Percentiles rank a stretch among this genome's conserved stretches.
These are phyloP conservation scores for Eimeria maxima DNA, from an alignment of 169 alveolate species.

Conservation along the genomic window DNA sequence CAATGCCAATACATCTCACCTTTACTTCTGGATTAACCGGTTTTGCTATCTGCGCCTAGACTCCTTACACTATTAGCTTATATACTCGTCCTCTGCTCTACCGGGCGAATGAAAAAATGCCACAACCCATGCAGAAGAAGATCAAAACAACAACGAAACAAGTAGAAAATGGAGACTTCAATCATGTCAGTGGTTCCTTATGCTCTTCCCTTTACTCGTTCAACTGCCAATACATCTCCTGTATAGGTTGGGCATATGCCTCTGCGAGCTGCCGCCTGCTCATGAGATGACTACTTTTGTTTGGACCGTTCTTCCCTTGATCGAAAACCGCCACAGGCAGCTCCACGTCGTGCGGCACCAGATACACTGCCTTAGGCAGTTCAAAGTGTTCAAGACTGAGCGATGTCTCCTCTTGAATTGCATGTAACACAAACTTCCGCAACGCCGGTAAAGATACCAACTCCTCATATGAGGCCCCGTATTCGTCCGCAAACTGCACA, in stretches of 20 bases:
- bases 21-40: neutral
- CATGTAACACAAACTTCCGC: constrained; percentile 43
- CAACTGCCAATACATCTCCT: constrained; percentile 38
- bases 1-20: neutral
- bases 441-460: constrained; percentile 69
- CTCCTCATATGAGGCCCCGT: constrained; percentile 60
- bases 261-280: constrained; percentile 66
- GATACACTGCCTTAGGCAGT: constrained; percentile 50
- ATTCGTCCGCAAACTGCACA: constrained; percentile 56
- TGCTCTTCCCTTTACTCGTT: neutral
- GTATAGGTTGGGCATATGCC: constrained; percentile 61
- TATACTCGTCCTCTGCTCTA: neutral
- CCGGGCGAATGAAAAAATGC: neutral
- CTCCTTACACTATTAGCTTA: neutral
- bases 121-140: neutral
- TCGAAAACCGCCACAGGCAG: constrained; percentile 50
- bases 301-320: neutral
- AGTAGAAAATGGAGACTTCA: neutral
- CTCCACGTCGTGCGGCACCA: constrained; percentile 69
- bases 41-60: neutral
- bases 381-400: constrained; percentile 49
- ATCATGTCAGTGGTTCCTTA: neutral
- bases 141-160: neutral
- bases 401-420: constrained; percentile 45
- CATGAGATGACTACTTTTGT: neutral